Conservation (phyloP, 148 eudicot species). For the Rheum nobile region DNA sequence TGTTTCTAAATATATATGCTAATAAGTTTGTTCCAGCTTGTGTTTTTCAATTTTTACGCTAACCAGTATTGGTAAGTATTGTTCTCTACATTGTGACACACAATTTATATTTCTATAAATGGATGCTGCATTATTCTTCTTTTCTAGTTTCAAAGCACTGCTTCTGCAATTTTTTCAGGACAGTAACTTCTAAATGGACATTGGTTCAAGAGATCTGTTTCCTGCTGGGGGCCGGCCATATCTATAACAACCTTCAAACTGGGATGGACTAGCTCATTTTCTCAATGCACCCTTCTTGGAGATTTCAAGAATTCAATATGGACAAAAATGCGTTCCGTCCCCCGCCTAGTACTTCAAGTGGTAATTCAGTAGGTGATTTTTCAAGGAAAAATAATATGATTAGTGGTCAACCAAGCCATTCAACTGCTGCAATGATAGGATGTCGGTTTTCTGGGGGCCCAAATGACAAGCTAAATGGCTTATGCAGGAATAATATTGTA, state of each 20-base stretch:
- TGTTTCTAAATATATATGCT: background rate
- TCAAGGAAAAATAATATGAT: conserved; percentile 33
- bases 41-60: background rate
- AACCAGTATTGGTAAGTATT: background rate
- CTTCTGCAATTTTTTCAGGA: background rate
- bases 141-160: background rate
- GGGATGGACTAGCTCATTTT: background rate
- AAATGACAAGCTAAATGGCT: conserved; percentile 11
- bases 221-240: background rate
- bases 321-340: conserved; percentile 16
- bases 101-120: background rate
- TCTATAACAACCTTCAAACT: background rate
- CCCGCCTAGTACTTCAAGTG: conserved; percentile 11
- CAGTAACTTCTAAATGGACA: background rate
- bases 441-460: conserved; percentile 15
- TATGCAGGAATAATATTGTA: conserved; percentile 16
- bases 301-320: conserved; percentile 12
- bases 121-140: background rate
- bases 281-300: conserved; percentile 9
- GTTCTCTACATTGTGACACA: background rate
- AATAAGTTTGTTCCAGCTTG: background rate
- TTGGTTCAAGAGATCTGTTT: background rate
- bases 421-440: conserved; percentile 11
- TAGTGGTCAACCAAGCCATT: conserved; percentile 15
- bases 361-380: conserved; percentile 13